Conservation (phyloP, 345 rosid genomes). For the Streptanthus diversifolius region DNA sequence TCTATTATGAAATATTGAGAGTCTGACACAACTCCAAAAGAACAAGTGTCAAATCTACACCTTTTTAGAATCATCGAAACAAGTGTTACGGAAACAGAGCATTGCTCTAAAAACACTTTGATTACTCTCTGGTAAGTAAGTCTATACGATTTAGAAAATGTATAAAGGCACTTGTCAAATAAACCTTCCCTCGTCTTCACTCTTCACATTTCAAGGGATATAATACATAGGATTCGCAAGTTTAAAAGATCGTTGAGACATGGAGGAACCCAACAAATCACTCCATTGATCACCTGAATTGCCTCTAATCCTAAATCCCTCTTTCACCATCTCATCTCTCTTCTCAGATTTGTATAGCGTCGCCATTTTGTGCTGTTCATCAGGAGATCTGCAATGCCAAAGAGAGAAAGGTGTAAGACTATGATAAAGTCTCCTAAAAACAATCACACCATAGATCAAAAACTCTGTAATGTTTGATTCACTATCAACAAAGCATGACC, state of each 20-base stretch:
- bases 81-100: background rate
- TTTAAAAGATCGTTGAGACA: slow-evolving; percentile 76
- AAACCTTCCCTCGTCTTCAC: background rate
- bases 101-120: slow-evolving; percentile 7
- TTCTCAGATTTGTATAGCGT: slow-evolving; percentile 52
- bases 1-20: no score
- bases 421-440: background rate
- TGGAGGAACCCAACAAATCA: slow-evolving; percentile 61
- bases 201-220: slow-evolving; percentile 45
- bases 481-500: background rate
- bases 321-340: slow-evolving; percentile 69
- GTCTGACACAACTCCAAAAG: no score
- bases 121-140: background rate
- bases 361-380: slow-evolving; percentile 60
- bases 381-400: slow-evolving; percentile 44
- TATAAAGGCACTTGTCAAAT: background rate
- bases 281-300: slow-evolving; percentile 98
- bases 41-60: background rate
- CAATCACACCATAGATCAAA: background rate
- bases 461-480: background rate
- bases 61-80: background rate
- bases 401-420: background rate
- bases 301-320: slow-evolving; percentile 73
- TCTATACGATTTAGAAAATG: background rate
- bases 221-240: slow-evolving; percentile 88